phyloP scores from a whole-genome alignment of 2,329 filamentous ascomycete species.

The Trichoderma sp. region DNA sequence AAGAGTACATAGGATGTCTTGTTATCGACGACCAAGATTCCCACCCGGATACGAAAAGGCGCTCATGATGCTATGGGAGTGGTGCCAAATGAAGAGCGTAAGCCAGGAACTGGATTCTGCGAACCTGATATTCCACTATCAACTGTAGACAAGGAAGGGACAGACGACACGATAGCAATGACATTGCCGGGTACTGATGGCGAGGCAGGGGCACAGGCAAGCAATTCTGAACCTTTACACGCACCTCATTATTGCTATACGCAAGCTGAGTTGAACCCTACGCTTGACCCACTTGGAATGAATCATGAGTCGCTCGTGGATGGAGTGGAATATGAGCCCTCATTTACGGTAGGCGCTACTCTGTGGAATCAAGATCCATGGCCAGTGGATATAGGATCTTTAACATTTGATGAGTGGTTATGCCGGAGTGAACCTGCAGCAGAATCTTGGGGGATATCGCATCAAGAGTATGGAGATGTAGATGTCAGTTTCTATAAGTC shows the following conservation, averaged over 20 bases:
- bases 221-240: neutral
- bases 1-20: slow-evolving; percentile 28
- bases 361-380: neutral
- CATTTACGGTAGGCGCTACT: neutral
- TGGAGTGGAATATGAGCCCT: too few relatives aligned
- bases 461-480: neutral
- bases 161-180: neutral
- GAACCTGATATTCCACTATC: neutral
- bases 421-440: neutral
- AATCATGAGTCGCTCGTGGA: neutral
- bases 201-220: neutral
- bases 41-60: neutral
- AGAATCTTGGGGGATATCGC: neutral
- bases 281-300: neutral
- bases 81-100: neutral
- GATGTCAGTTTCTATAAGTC: neutral
- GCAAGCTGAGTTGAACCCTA: neutral
- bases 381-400: slow-evolving; percentile 12
- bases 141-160: neutral
- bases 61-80: neutral
- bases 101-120: neutral
- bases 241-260: neutral
- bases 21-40: slow-evolving; percentile 21
- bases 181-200: neutral
- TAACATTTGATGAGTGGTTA: slow-evolving; percentile 25